These are phyloP conservation scores for Cladosporium cucumerinum DNA, from an alignment of 2,329 filamentous ascomycete species.

Conservation along the genomic window DNA sequence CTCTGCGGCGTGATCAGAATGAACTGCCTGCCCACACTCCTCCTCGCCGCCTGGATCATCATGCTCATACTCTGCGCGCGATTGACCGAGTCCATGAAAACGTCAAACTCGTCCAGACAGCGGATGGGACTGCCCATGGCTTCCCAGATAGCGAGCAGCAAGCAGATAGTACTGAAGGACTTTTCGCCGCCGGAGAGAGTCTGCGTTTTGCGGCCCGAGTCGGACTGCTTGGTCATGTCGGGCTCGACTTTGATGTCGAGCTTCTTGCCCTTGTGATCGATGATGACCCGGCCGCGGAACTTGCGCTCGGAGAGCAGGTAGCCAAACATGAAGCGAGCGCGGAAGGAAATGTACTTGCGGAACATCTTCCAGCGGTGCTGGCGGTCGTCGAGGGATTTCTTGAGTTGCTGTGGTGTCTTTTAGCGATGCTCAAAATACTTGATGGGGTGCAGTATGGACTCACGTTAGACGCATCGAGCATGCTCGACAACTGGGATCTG, in stretches of 20 bases:
- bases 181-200: conserved; percentile 96
- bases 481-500: conserved; percentile 21
- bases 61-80: conserved; percentile 88
- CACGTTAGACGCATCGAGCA: conserved; percentile 39
- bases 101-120: conserved; percentile 96
- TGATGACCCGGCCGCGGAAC: conserved; percentile 75
- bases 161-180: conserved; percentile 93
- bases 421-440: background rate
- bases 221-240: conserved; percentile 65
- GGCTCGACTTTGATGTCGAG: conserved; percentile 73
- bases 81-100: conserved; percentile 99
- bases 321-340: conserved; percentile 79
- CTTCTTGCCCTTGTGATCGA: conserved; percentile 71
- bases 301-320: conserved; percentile 86
- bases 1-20: conserved; percentile 94
- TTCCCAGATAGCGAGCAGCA: conserved; percentile 91
- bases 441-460: conserved; percentile 19
- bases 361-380: conserved; percentile 76
- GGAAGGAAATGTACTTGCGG: conserved; percentile 78
- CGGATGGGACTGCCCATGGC: conserved; percentile 94
- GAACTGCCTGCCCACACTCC: conserved; percentile 86
- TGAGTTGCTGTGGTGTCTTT: conserved; percentile 43
- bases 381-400: conserved; percentile 63
- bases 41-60: conserved; percentile 82
- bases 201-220: conserved; percentile 75